Base-by-base conservation (phyloP, 2,329 filamentous ascomycete species). In the Neonectria neomacrospora region DNA sequence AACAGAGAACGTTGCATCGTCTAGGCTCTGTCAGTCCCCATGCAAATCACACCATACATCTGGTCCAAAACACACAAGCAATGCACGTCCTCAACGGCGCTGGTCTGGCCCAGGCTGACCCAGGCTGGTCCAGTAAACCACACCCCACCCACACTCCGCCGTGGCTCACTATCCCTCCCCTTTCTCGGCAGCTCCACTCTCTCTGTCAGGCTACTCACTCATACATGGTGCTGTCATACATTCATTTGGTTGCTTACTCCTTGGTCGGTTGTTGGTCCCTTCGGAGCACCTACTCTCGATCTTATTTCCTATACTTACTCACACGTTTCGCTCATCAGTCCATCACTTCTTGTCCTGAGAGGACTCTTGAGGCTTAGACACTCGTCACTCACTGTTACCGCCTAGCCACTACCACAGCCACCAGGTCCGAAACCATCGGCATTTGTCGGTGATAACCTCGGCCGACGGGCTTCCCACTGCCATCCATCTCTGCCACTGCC, bases 1-100 rank as follows among this genome's bases (percentile, higher is more conserved):
- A 30, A 23, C 58, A 61, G 58, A 51, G 41, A 56, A 61, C 52
- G 58, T 61, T 61, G 58, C 58, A 61, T 61, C 58, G 52, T 39
- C 45, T 26, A 48, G 51, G 44, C 48, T 22, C 57, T 39, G 32
- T 23, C 52, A 44, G 58, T 37, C 52, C 53, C 47, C 47, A 50
- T 50, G 47, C 47, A 50, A 53, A 61, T 61, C 58, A 56, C 45
- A 42, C 58, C 58, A 61, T 39, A 32, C 32, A 54, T 22, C 20
- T 45, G 44, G 34, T 16, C 44, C 10, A 28, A 32, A 39, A 44
- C 22, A 61, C 52, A 55, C 58, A 61, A 39, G 45, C 39, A 32
- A 59, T 28, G 41, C 58, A 54, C 39, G 32, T 48, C 32, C 14
- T 37, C 45, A 34, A 23, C 37, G 51, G 16, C 34, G 7, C 39